Base-by-base conservation (phyloP, 1,284 basidiomycete species). In the Sporisorium scitamineum region DNA sequence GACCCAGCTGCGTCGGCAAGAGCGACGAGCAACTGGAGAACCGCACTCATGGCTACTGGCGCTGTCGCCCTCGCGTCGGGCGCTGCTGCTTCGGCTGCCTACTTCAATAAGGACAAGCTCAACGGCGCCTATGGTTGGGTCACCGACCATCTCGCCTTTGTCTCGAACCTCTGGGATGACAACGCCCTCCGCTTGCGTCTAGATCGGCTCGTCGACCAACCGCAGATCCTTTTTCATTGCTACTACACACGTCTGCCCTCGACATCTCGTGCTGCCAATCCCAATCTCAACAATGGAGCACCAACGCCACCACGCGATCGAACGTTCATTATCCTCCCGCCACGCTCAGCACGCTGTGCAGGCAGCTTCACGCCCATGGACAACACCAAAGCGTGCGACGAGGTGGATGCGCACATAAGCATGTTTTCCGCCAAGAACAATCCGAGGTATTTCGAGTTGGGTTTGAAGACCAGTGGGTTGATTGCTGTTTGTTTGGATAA, bases 71-170 rank as follows among this genome's bases (percentile, higher is more conserved):
- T 70, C 68, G 87, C 94, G 0, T 69, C 94, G 1, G 94, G 94
- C 1, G 93, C 93, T 1, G 93, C 93, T 0, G 93, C 93, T 2
- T 65, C 65, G 1, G 73, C 78, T 1, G 75, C 92, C n/a, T 87
- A 95, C 42, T 89, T 89, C 6, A 88, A 88, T 90, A 74, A 92
- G 2, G 92, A 92, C 80, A 88, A 88, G 16, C 51, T 80, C 51
- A 69, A 76, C 39, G 77, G 74, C 9, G 73, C 80, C 9, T 84
- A 81, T 47, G 63, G 70, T 22, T 95, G 92, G 91, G 90, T 92
- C 5, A 90, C 89, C 22, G 94, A 96, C 73, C 95, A 98, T 85
- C 90, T 97, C 89, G 92, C 92, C 79, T 98, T 94, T 85, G 91
- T 97, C 16, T 90, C 91, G 42, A 93, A 90, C 72, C 87, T 97